Conservation (phyloP, 768 basidiomycete genomes). For the Lentinus brumalis region DNA sequence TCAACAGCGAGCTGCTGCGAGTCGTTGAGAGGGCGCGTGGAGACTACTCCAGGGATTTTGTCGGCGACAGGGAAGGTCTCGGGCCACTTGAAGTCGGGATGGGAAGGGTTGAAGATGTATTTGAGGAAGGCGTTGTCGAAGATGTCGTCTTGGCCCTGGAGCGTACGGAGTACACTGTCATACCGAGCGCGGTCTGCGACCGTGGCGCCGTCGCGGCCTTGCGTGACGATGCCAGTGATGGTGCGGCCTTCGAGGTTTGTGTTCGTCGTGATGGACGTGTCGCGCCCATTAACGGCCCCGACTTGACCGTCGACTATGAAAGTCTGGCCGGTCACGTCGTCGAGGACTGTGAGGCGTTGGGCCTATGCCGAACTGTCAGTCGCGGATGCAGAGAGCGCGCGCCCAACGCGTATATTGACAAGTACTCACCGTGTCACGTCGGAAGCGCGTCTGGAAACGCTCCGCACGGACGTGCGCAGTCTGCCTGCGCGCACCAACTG, state of each 20-base stretch:
- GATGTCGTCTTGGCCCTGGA: constrained; percentile 36
- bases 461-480: constrained; percentile 26
- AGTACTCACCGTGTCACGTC: constrained; percentile 16
- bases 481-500: constrained; percentile 13
- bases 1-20: constrained; percentile 42
- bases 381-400: background rate
- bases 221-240: constrained; percentile 44
- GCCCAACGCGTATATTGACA: background rate
- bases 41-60: constrained; percentile 21
- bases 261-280: constrained; percentile 26
- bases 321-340: constrained; percentile 26
- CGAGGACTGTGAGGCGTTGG: constrained; percentile 20
- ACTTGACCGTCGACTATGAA: constrained; percentile 29
- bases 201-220: constrained; percentile 60
- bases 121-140: constrained; percentile 41
- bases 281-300: constrained; percentile 11
- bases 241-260: constrained; percentile 34
- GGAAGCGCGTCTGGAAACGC: constrained; percentile 35
- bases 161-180: constrained; percentile 31
- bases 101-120: constrained; percentile 33
- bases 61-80: constrained; percentile 28
- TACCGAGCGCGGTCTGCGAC: constrained; percentile 51
- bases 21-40: constrained; percentile 36
- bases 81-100: constrained; percentile 40
- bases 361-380: background rate